phyloP scores from a whole-genome alignment of 306 rosid genomes.

The Corylus avellana region DNA sequence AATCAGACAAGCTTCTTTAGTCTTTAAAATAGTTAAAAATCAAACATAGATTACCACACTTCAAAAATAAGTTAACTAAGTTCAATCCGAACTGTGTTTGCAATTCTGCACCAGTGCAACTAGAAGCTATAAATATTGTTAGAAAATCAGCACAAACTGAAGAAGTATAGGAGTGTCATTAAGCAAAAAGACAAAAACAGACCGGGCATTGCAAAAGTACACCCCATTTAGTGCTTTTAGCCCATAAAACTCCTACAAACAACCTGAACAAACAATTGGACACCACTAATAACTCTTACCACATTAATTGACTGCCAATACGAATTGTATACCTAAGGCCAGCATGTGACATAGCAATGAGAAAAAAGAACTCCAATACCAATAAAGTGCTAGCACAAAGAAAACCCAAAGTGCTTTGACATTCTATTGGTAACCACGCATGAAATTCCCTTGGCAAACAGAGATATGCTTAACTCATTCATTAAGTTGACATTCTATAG shows the following conservation, averaged over 20 bases:
- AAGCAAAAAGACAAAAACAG: background rate
- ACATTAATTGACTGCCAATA: background rate
- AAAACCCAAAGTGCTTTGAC: background rate
- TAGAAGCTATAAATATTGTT: background rate
- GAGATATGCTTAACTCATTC: background rate
- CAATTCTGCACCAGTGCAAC: background rate
- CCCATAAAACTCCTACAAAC: background rate
- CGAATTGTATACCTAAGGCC: background rate
- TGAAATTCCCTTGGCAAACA: background rate
- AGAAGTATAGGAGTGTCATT: background rate
- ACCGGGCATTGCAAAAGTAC: background rate
- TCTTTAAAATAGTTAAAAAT: background rate
- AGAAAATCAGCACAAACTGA: background rate
- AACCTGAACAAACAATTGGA: background rate
- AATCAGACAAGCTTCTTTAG: background rate
- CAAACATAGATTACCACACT: background rate
- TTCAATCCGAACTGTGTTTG: background rate
- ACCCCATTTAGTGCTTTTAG: background rate
- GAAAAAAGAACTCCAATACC: background rate
- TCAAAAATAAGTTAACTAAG: background rate
- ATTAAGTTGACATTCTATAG: background rate
- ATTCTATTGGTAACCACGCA: background rate
- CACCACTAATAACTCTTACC: background rate
- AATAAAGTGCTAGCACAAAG: slow-evolving; percentile 1
- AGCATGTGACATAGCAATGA: background rate